Percentiles rank a stretch among this genome's conserved stretches.
Evolutionary conservation across 768 basidiomycete species (phyloP).

Genomic region (Collybia nuda): DNA sequence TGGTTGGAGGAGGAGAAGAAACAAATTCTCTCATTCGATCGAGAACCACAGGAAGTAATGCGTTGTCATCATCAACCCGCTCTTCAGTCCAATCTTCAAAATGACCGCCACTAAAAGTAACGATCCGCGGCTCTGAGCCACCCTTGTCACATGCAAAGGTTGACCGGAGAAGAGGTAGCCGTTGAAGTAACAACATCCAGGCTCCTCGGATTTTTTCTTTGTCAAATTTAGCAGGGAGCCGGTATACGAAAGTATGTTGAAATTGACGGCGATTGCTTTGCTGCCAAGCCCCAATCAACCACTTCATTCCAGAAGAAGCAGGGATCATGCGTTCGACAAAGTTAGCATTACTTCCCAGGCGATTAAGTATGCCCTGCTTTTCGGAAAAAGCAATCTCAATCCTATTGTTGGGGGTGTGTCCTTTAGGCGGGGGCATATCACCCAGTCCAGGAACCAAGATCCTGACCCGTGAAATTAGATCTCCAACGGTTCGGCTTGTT

Average conservation of each 20-base stretch:
- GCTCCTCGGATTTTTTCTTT: constrained; percentile 24
- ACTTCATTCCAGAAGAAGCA: constrained; percentile 32
- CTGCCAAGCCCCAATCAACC: constrained; percentile 43
- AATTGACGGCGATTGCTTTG: constrained; percentile 37
- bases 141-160: constrained; percentile 34
- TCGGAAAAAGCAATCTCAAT: constrained; percentile 14
- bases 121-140: constrained; percentile 23
- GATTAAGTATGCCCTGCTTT: constrained; percentile 14
- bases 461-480: constrained; percentile 21
- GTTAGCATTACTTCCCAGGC: constrained; percentile 14
- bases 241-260: constrained; percentile 43
- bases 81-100: constrained; percentile 22
- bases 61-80: constrained; percentile 8
- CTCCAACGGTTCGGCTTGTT: constrained; percentile 34
- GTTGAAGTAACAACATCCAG: constrained; percentile 34
- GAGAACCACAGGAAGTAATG: constrained; percentile 11
- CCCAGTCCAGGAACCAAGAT: neutral
- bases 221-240: constrained; percentile 28
- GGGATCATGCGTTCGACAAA: constrained; percentile 22
- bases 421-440: no score
- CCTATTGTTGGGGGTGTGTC: neutral
- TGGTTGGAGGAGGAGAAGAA: constrained; percentile 19
- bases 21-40: constrained; percentile 22
- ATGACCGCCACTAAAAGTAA: constrained; percentile 19
- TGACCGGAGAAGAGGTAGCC: constrained; percentile 41